These are phyloP conservation scores for Prunus yedoensis DNA, from an alignment of 331 rosid species.

Conservation along the genomic window DNA sequence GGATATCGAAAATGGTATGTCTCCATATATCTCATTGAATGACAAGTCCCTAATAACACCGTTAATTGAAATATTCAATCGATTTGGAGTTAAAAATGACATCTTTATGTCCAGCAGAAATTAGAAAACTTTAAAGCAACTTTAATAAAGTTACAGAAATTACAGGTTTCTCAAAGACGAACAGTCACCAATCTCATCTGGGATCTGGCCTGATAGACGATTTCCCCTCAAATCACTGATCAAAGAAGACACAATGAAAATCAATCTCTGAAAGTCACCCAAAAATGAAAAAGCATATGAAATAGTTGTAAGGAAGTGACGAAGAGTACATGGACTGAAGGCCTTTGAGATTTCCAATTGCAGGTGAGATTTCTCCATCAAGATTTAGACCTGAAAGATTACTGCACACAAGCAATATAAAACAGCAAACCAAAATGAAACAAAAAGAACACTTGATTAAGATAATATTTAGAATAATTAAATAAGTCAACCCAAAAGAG, in stretches of 20 bases:
- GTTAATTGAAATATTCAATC: neutral
- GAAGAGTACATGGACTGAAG: slow-evolving; percentile 40
- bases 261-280: neutral
- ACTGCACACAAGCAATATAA: slow-evolving; percentile 37
- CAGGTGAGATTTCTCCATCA: slow-evolving; percentile 92
- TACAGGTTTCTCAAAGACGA: slow-evolving; percentile 67
- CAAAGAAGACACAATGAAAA: slow-evolving; percentile 16
- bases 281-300: neutral
- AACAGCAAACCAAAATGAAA: neutral
- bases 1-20: slow-evolving; percentile 91
- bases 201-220: slow-evolving; percentile 89
- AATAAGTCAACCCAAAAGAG: slow-evolving; percentile 2
- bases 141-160: slow-evolving; percentile 14
- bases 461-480: neutral
- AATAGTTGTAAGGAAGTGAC: neutral
- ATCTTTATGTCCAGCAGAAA: neutral
- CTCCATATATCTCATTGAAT: slow-evolving; percentile 78
- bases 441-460: slow-evolving; percentile 13
- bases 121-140: neutral
- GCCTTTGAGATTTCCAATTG: slow-evolving; percentile 68
- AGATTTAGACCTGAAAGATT: slow-evolving; percentile 87
- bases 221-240: slow-evolving; percentile 80
- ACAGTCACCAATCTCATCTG: slow-evolving; percentile 99
- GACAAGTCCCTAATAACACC: slow-evolving; percentile 73
- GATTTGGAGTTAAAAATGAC: neutral